Evolutionary conservation across 2,329 filamentous ascomycete genomes (phyloP), one percentile per base, ranked within the genome.

Genomic region (Ceratocystis cubensis): DNA sequence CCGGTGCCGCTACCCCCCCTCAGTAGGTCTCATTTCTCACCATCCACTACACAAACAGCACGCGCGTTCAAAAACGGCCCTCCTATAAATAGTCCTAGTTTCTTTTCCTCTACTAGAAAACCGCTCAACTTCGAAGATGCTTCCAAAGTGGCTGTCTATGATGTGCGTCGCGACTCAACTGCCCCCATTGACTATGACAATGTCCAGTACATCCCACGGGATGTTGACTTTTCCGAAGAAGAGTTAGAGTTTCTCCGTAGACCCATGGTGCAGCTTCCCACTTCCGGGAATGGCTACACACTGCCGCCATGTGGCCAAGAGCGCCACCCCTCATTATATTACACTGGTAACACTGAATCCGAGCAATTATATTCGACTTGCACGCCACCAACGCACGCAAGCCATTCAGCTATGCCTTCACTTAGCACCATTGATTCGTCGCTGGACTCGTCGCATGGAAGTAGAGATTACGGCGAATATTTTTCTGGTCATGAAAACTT

Each of bases 371-470:
- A 33, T 8, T 50, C 61, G 5, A 50, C 61, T 10, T 6, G 13
- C 37, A 41, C 37, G 10, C 37, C 30, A 22, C 61, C 25, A 2
- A 63, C 45, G 3, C 61, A 22, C 20, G 25, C 61, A 7, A 63
- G 33, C 4, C 66, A 67, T 33, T 66, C 67, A 5, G 61, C 56
- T 1, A 69, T 66, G 20, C 65, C 65, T 22, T 69, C 70, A 2
- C 68, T 71, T 48, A 66, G 57, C 50, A 70, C 68, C 17, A 63
- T 68, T 13, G 45, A 63, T 37, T 53, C 46, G 6, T n/a, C 17
- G 13, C 33, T 30, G 33, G 17, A 20, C 10, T 76, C 3, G 78
- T 8, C 20, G 17, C 28, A 25, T 59, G 56, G 56, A n/a, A 59
- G 56, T n/a, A 22, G 56, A 37, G 28, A 37, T 30, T 10, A 59